phyloP scores from a whole-genome alignment of 2,329 filamentous ascomycete species.

The Fusarium verticillioides region DNA sequence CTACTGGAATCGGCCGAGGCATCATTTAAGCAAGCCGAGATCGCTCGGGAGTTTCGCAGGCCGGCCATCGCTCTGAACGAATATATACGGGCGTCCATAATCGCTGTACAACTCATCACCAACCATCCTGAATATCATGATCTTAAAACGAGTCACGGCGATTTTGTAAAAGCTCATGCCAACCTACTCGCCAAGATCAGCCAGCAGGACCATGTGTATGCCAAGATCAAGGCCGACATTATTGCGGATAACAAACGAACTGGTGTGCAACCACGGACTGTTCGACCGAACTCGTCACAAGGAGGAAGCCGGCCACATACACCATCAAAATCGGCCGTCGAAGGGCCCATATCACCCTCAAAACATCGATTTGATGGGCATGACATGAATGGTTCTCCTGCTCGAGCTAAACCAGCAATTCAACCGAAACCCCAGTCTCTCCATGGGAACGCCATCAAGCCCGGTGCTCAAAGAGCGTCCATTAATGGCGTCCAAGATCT shows the following conservation, averaged over 20 bases:
- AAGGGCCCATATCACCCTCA: constrained; percentile 19
- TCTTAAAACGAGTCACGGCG: constrained; percentile 65
- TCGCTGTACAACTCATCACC: constrained; percentile 80
- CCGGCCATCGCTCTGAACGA: constrained; percentile 83
- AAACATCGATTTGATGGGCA: constrained; percentile 34
- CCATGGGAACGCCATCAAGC: constrained; percentile 65
- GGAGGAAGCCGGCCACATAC: constrained; percentile 27
- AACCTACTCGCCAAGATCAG: constrained; percentile 63
- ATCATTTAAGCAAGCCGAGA: constrained; percentile 69
- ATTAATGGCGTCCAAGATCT: constrained; percentile 60
- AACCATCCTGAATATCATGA: constrained; percentile 78
- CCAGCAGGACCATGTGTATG: constrained; percentile 61
- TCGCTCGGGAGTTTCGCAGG: constrained; percentile 70
- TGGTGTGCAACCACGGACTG: constrained; percentile 62
- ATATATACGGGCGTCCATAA: constrained; percentile 83
- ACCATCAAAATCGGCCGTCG: constrained; percentile 23
- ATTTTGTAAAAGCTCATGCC: constrained; percentile 60
- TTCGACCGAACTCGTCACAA: constrained; percentile 29
- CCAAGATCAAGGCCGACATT: constrained; percentile 68
- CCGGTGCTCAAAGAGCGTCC: constrained; percentile 44
- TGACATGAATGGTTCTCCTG: constrained; percentile 26
- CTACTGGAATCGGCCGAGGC: constrained; percentile 64
- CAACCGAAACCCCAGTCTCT: constrained; percentile 76
- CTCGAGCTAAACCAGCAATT: constrained; percentile 59
- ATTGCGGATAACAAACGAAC: constrained; percentile 72